Percentiles rank a stretch among this genome's conserved stretches.
phyloP scores from a whole-genome alignment of 2,329 filamentous ascomycete genomes.

The Cladophialophora immunda region DNA sequence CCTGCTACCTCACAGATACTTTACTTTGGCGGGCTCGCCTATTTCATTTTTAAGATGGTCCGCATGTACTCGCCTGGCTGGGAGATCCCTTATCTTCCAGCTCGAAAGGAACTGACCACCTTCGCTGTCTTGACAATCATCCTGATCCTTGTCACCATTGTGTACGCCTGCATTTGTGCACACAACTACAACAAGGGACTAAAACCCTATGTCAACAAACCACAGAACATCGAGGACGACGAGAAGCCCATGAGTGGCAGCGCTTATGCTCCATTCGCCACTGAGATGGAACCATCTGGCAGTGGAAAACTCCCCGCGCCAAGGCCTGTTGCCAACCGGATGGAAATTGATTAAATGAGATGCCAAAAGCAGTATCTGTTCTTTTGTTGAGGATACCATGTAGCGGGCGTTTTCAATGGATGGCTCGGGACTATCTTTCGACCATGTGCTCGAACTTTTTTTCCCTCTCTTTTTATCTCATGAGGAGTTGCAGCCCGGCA shows the following conservation, averaged over 20 bases:
- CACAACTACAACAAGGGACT: slow-evolving; percentile 89
- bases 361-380: slow-evolving; percentile 7
- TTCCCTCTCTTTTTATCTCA: slow-evolving; percentile 11
- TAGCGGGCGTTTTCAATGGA: slow-evolving; percentile 20
- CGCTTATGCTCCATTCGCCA: slow-evolving; percentile 37
- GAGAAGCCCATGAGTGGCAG: slow-evolving; percentile 37
- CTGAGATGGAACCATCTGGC: slow-evolving; percentile 29
- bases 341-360: slow-evolving; percentile 36
- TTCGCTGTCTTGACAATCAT: slow-evolving; percentile 94
- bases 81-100: slow-evolving; percentile 73
- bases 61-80: slow-evolving; percentile 83
- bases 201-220: slow-evolving; percentile 75
- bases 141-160: slow-evolving; percentile 86
- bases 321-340: slow-evolving; percentile 30
- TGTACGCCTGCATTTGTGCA: slow-evolving; percentile 86
- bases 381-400: slow-evolving; percentile 10
- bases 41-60: slow-evolving; percentile 98
- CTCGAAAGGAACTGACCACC: slow-evolving; percentile 84
- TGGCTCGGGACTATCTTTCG: not conserved
- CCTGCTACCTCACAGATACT: slow-evolving; percentile 61
- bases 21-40: slow-evolving; percentile 87
- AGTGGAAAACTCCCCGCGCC: slow-evolving; percentile 28
- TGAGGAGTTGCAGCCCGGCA: slow-evolving; percentile 23
- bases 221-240: slow-evolving; percentile 31
- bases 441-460: not conserved